Evolutionary conservation across 345 rosid species (phyloP).

Genomic region (Euphorbia pulcherrima): DNA sequence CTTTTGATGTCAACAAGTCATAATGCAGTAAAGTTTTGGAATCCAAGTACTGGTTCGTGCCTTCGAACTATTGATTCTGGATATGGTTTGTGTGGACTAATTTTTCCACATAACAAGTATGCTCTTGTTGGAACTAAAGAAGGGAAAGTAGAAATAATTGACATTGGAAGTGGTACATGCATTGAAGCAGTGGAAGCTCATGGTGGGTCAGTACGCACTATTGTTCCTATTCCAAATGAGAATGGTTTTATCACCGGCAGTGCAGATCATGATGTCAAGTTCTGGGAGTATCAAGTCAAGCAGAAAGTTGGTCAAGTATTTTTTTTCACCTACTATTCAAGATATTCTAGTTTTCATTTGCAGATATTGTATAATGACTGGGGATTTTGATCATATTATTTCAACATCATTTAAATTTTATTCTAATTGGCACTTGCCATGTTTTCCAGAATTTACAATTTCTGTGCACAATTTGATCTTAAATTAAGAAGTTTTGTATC

Average conservation of each 20-base stretch:
- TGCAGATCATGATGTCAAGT: slow-evolving; percentile 88
- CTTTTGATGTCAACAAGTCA: slow-evolving; percentile 96
- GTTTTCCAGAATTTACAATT: not conserved
- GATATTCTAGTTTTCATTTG: not conserved
- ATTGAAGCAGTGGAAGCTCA: slow-evolving; percentile 76
- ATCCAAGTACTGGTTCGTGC: slow-evolving; percentile 93
- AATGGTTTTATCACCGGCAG: slow-evolving; percentile 89
- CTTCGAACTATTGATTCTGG: slow-evolving; percentile 86
- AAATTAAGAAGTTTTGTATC: not conserved
- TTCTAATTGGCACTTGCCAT: not conserved
- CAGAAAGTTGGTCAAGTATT: slow-evolving; percentile 62
- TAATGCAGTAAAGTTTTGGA: slow-evolving; percentile 87
- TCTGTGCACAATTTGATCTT: not conserved
- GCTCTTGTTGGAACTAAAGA: slow-evolving; percentile 91
- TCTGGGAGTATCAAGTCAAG: slow-evolving; percentile 79
- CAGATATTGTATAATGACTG: not conserved
- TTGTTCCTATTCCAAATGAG: slow-evolving; percentile 68
- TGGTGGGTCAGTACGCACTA: slow-evolving; percentile 74
- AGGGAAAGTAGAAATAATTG: slow-evolving; percentile 78
- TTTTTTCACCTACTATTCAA: not conserved
- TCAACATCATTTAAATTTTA: not conserved
- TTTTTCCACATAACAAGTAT: slow-evolving; percentile 72
- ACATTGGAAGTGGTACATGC: slow-evolving; percentile 75
- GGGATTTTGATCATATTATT: not conserved
- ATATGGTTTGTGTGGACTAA: slow-evolving; percentile 87